phyloP scores from a whole-genome alignment of 2,329 filamentous ascomycete species.

The Monosporascus sp. region DNA sequence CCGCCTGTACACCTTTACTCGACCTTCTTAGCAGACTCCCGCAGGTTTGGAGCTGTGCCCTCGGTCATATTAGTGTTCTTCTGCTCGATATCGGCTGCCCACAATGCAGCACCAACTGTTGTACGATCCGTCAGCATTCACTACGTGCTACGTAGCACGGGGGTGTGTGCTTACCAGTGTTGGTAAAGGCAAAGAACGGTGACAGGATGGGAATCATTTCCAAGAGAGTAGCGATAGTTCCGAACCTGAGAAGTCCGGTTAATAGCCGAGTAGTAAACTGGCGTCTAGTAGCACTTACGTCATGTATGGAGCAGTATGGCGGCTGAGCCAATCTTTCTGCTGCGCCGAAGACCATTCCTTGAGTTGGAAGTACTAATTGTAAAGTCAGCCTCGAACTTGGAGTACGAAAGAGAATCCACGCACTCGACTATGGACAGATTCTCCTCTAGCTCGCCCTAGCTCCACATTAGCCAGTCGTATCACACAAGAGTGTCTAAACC shows the following conservation, averaged over 20 bases:
- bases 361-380: conserved; percentile 78
- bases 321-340: conserved; percentile 62
- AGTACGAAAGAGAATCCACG: conserved; percentile 17
- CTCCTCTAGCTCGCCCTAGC: conserved; percentile 42
- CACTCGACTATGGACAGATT: conserved; percentile 48
- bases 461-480: conserved; percentile 6
- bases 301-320: conserved; percentile 71
- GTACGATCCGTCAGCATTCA: conserved; percentile 10
- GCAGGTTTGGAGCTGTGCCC: conserved; percentile 44
- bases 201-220: conserved; percentile 81
- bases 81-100: conserved; percentile 79
- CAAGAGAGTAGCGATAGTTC: conserved; percentile 67
- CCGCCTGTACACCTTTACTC: conserved; percentile 28
- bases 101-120: conserved; percentile 81
- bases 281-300: conserved; percentile 50
- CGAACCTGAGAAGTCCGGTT: conserved; percentile 51
- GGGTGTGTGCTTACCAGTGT: conserved; percentile 51
- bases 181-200: conserved; percentile 84
- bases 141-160: conserved; percentile 1
- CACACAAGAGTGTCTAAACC: not conserved
- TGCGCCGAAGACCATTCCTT: conserved; percentile 71
- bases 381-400: conserved; percentile 35
- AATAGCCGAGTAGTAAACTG: conserved; percentile 2
- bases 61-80: conserved; percentile 44
- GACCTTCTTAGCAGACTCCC: conserved; percentile 43